Evolutionary conservation across 306 rosid species (phyloP), one percentile per base, ranked within the genome.

Genomic region (Sicyos baderoa): DNA sequence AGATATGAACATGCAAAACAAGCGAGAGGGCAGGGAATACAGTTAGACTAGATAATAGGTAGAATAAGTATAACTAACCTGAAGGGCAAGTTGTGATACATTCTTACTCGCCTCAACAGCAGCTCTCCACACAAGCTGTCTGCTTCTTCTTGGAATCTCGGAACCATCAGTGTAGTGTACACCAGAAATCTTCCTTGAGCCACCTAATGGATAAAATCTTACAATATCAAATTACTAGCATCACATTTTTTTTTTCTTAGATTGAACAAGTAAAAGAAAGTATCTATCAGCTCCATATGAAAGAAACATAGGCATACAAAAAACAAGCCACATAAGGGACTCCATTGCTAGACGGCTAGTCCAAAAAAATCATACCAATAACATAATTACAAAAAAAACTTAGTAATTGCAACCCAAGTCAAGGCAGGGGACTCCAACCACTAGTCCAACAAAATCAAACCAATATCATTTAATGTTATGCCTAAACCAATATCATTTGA

Each of bases 61-160:
- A 74, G 67, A 61, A 48, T 25, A 25, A 25, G 29, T 25, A 69
- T 47, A 69, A 54, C 70, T 56, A 75, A 92, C 99, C 97, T 90
- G 97, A 78, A 94, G 89, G 1, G 96, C 96, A 71, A 90, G 89
- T 78, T 90, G 99, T 27, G 99, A 86, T 70, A 82, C 89, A 56
- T 88, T 94, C 81, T 81, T 85, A 79, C 97, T 88, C 88, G 79
- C 82, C 79, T 86, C 90, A 74, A 94, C 97, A 42, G 96, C 84
- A 61, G 86, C 91, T 82, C 97, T 90, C 99, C 99, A 94, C 56
- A 79, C 90, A 11, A 86, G 81, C 72, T 77, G 99, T 74, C 95
- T 81, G 77, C 89, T 86, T 79, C 99, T 90, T 78, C 78, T 90
- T 14, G 96, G 96, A 72, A 88, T 81, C 76, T 94, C 96, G 59